Percentiles rank a stretch among this genome's conserved stretches.
phyloP scores from a whole-genome alignment of 495 filamentous ascomycete genomes.

The Penicillium taxi region DNA sequence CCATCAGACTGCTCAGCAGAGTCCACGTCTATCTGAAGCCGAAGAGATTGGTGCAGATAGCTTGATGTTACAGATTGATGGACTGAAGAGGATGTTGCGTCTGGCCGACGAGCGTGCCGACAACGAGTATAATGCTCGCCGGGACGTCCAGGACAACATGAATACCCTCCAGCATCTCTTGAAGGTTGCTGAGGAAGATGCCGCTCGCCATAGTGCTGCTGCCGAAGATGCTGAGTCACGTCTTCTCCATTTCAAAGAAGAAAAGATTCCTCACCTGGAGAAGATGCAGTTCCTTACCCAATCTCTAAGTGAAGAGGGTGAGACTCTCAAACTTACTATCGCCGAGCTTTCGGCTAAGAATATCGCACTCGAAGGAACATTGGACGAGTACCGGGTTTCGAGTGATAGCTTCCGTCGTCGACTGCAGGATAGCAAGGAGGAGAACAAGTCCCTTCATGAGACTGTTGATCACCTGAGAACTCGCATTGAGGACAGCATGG shows the following conservation, averaged over 20 bases:
- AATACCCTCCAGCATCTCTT: slow-evolving; percentile 62
- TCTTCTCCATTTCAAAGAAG: slow-evolving; percentile 45
- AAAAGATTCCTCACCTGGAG: slow-evolving; percentile 44
- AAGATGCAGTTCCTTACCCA: slow-evolving; percentile 50
- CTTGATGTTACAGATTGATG: slow-evolving; percentile 46
- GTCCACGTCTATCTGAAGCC: slow-evolving; percentile 30
- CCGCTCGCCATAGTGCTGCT: slow-evolving; percentile 57
- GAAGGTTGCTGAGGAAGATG: slow-evolving; percentile 65
- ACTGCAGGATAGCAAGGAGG: slow-evolving; percentile 44
- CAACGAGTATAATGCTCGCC: slow-evolving; percentile 56
- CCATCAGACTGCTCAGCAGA: slow-evolving; percentile 23
- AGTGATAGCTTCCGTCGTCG: slow-evolving; percentile 47
- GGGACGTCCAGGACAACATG: slow-evolving; percentile 64
- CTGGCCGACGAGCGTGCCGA: slow-evolving; percentile 44
- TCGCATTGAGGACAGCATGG: slow-evolving; percentile 79
- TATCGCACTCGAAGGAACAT: slow-evolving; percentile 46
- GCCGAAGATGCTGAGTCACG: slow-evolving; percentile 57
- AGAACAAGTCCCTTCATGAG: slow-evolving; percentile 54
- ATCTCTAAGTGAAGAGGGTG: slow-evolving; percentile 54
- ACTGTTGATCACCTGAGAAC: slow-evolving; percentile 58
- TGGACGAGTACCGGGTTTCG: slow-evolving; percentile 56
- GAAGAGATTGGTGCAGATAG: slow-evolving; percentile 43
- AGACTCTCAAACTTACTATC: slow-evolving; percentile 56
- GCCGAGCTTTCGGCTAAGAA: slow-evolving; percentile 55
- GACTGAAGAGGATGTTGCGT: slow-evolving; percentile 47